phyloP scores from a whole-genome alignment of 1,284 basidiomycete genomes.

The Malassezia cuniculi region DNA sequence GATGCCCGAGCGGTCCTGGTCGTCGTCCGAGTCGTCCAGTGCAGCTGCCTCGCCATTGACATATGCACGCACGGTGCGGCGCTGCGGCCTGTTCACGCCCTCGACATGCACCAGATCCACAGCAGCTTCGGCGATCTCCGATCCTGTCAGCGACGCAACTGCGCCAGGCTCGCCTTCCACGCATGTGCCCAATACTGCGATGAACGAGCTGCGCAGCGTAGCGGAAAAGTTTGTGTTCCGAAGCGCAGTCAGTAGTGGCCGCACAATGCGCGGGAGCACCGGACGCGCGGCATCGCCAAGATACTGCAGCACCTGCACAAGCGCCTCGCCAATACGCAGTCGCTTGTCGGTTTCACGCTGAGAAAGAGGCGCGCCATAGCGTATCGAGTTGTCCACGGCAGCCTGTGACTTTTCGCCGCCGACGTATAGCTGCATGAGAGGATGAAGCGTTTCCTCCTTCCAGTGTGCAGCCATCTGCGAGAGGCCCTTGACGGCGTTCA shows the following conservation, averaged over 20 bases:
- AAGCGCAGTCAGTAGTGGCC: constrained; percentile 25
- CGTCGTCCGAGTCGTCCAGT: constrained; percentile 12
- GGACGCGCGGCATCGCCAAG: constrained; percentile 58
- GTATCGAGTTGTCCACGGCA: background rate
- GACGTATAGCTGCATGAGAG: constrained; percentile 26
- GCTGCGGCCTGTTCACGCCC: constrained; percentile 10
- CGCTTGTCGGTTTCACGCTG: constrained; percentile 61
- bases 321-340: constrained; percentile 74
- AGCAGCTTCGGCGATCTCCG: too few species aligned
- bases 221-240: constrained; percentile 25
- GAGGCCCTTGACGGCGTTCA: constrained; percentile 82
- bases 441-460: constrained; percentile 17
- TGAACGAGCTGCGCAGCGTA: constrained; percentile 29
- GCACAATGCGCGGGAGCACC: constrained; percentile 15
- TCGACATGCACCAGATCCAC: constrained; percentile 32
- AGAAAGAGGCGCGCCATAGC: constrained; percentile 4
- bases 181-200: constrained; percentile 36
- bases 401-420: constrained; percentile 20
- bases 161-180: constrained; percentile 32
- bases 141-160: constrained; percentile 20
- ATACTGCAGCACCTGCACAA: constrained; percentile 63
- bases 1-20: constrained; percentile 17
- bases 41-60: constrained; percentile 7
- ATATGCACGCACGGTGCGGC: background rate
- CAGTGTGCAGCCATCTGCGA: constrained; percentile 48